A percentile compares a stretch with the other conserved stretches of the same genome.
phyloP scores from a whole-genome alignment of 225 moss, liverwort and hornwort species.

The Bryum argenteum region DNA sequence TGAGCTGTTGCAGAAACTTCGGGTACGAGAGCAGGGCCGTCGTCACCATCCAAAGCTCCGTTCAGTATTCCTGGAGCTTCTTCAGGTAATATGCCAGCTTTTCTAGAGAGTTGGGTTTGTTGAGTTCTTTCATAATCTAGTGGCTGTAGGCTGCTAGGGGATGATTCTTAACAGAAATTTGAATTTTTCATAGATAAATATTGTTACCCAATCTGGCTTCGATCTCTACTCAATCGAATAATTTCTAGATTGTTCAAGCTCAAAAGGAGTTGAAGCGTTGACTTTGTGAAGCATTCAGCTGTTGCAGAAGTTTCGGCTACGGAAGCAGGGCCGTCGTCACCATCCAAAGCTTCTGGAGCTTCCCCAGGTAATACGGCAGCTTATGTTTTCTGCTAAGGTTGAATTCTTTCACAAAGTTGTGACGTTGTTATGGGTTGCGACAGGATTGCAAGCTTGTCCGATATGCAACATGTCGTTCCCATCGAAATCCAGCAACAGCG shows the following conservation, averaged over 20 bases:
- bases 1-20: constrained; percentile 18
- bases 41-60: constrained; percentile 14
- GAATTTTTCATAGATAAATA: too few species aligned
- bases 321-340: constrained; percentile 11
- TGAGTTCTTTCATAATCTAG: background rate
- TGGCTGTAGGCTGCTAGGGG: background rate
- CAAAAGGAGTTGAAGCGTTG: too few species aligned
- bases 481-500: constrained; percentile 31
- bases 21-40: constrained; percentile 1
- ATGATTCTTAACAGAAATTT: too few species aligned
- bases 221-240: too few species aligned
- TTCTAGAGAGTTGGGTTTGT: too few species aligned
- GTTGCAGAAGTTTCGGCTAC: constrained; percentile 18
- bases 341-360: constrained; percentile 14
- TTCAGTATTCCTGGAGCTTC: background rate
- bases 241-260: too few species aligned
- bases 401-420: background rate
- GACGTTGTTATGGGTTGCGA: background rate
- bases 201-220: too few species aligned
- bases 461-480: constrained; percentile 33
- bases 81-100: constrained; percentile 23
- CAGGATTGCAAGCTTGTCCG: constrained; percentile 37
- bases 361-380: constrained; percentile 25
- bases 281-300: constrained; percentile 1
- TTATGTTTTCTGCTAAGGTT: background rate